Evolutionary conservation across 2,329 filamentous ascomycete species (phyloP), one percentile per base, ranked within the genome.

Genomic region (Calonectria hongkongensis): DNA sequence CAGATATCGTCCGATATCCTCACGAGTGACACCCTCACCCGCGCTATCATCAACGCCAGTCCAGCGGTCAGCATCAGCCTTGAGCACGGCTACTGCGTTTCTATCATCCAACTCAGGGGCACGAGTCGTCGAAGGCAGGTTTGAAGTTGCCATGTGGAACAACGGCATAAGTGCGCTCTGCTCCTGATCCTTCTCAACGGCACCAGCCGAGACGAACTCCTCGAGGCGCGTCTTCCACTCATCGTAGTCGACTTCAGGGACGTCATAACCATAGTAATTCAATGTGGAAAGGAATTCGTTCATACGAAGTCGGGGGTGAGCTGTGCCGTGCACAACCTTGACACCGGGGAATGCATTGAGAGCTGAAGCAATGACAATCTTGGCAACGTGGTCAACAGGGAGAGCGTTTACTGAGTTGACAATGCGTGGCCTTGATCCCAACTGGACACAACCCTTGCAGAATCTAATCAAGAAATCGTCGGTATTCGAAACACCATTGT

Each of bases 391-490:
- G 74, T 92, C 91, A 27, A 98, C 95, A 0, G 96, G 96, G 0
- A 98, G 94, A 83, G 93, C 91, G 86, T 98, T 98, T 83, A 98
- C 91, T 0, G 94, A 94, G 86, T 98, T 98, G 82, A 89, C 84
- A 75, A 98, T 97, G 77, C 90, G 89, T 0, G 96, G 96, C 0
- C 95, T 89, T 6, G 89, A 88, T 1, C 86, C 86, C 4, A 98
- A 87, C 83, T 98, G 96, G 66, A 98, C 88, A 80, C 95, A 98
- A 69, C 95, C 96, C 86, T 98, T 98, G 72, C 93, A 86, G 86
- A 98, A 91, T 48, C 96, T 91, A 76, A 98, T 90, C 10, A 98
- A 86, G 87, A 98, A 98, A 84, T 98, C 96, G 81, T 98, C 96
- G 0, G 92, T 96, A 83, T 94, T 95, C 82, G 86, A 94, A 73